Conservation (phyloP, 768 basidiomycete genomes). For the Phylloporus rhodoxanthus region DNA sequence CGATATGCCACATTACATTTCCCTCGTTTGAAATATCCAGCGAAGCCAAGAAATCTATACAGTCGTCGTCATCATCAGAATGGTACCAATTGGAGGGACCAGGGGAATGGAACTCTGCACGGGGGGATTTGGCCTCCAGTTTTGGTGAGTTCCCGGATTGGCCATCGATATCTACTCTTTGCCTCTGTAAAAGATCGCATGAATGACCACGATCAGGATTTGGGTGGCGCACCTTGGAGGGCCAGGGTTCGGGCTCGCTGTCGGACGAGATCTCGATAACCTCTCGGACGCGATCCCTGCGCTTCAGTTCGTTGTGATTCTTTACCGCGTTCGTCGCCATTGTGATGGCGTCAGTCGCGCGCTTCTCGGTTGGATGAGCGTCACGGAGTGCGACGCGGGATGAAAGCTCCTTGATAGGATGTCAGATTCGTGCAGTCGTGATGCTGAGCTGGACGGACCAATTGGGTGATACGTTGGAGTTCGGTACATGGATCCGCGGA, state of each 20-base stretch:
- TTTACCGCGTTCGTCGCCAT: constrained; percentile 12
- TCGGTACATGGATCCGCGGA: constrained; percentile 10
- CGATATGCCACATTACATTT: constrained; percentile 16
- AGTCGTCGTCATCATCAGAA: constrained; percentile 21
- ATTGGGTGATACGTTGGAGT: constrained; percentile 22
- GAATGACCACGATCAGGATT: background rate
- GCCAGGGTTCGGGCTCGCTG: constrained; percentile 21
- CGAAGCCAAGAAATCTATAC: constrained; percentile 18
- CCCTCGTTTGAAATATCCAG: constrained; percentile 28
- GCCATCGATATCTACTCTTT: constrained; percentile 7
- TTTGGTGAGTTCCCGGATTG: background rate
- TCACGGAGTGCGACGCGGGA: constrained; percentile 11
- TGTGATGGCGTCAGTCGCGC: constrained; percentile 13
- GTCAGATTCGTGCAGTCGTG: constrained; percentile 5
- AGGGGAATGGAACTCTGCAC: constrained; percentile 3
- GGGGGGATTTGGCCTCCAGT: constrained; percentile 2
- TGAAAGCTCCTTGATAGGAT: constrained; percentile 17
- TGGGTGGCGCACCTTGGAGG: constrained; percentile 17
- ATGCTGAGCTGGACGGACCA: constrained; percentile 7
- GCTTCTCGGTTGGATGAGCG: constrained; percentile 18
- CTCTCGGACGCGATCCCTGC: constrained; percentile 14
- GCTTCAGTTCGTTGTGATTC: constrained; percentile 15
- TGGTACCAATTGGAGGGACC: background rate
- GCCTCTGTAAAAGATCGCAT: constrained; percentile 15
- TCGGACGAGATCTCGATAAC: constrained; percentile 28